Evolutionary conservation across 148 eudicot genomes (phyloP).

Genomic region (Rhododendron mucronatum): DNA sequence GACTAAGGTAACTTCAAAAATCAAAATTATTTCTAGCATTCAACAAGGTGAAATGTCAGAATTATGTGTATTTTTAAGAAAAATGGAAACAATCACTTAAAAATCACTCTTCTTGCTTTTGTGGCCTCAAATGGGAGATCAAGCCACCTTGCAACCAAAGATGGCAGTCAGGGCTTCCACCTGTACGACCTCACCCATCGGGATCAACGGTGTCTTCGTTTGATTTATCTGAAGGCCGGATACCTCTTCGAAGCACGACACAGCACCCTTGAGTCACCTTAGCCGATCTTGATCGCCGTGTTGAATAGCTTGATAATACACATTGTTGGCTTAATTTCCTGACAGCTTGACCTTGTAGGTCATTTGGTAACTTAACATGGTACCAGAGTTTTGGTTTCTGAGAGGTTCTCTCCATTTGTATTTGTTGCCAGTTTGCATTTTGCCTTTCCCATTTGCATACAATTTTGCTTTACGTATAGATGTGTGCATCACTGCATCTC

Average conservation of each 20-base stretch:
- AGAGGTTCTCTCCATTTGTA: neutral
- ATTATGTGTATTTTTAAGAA: neutral
- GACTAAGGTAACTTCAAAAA: neutral
- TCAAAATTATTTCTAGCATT: no score
- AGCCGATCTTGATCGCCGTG: neutral
- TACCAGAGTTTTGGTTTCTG: neutral
- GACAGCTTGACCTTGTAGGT: neutral
- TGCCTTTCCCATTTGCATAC: neutral
- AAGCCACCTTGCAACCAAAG: neutral
- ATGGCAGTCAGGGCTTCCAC: no score
- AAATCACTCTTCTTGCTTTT: no score
- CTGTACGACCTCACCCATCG: no score
- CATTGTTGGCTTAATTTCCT: neutral
- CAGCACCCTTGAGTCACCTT: no score
- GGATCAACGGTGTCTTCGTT: neutral
- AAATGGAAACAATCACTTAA: neutral
- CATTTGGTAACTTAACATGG: neutral
- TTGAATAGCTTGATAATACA: neutral
- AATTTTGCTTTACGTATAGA: no score
- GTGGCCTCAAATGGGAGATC: neutral
- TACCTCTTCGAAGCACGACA: neutral
- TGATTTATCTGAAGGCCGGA: neutral
- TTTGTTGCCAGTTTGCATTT: neutral
- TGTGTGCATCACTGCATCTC: no score
- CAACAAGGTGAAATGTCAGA: no score